Percentiles rank a stretch among this genome's conserved stretches.
Evolutionary conservation across 495 filamentous ascomycete species (phyloP).

Genomic region (Penicillium flavigenum): DNA sequence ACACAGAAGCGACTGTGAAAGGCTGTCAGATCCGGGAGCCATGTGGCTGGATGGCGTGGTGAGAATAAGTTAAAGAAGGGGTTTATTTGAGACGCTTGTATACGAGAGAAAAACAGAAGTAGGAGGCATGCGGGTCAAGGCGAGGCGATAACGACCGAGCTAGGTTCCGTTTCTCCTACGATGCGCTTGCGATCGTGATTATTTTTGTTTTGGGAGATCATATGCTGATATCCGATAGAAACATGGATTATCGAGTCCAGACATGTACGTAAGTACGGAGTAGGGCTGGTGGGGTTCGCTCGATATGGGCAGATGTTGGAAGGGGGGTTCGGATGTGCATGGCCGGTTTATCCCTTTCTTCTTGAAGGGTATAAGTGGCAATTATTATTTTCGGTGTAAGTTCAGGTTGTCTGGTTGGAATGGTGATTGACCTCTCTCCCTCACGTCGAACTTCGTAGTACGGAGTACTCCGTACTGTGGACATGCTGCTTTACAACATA

Average conservation of each 20-base stretch:
- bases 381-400: neutral
- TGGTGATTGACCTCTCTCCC: conserved; percentile 8
- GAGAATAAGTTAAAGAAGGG: conserved; percentile 4
- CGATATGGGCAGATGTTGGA: neutral
- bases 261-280: neutral
- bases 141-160: neutral
- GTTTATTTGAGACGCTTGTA: neutral
- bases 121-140: neutral
- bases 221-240: conserved; percentile 11
- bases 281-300: neutral
- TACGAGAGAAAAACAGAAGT: neutral
- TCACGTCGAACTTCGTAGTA: conserved; percentile 7
- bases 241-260: neutral
- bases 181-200: neutral
- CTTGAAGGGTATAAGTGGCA: neutral
- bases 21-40: neutral
- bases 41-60: conserved; percentile 3
- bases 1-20: neutral
- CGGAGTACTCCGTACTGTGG: neutral
- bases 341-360: conserved; percentile 7
- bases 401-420: neutral
- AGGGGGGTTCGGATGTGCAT: neutral
- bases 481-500: neutral
- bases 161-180: neutral
- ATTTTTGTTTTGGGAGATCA: neutral